Percentiles rank a stretch among this genome's conserved stretches.
Conservation (phyloP, 2,329 filamentous ascomycete genomes). For the Clathrospora elynae region DNA sequence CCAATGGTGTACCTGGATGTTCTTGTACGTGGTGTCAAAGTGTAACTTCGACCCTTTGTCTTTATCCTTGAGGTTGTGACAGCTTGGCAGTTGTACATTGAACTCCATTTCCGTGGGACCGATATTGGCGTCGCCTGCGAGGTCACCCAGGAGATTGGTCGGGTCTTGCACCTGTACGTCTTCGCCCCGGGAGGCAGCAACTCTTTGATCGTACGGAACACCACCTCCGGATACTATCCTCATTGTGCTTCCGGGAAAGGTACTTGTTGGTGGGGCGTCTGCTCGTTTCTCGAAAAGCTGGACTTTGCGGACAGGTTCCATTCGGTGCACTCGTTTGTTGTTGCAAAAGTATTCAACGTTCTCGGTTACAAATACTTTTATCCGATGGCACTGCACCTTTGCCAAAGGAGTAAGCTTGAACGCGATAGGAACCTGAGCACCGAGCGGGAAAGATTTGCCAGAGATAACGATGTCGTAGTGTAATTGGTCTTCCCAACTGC, state of each 20-base stretch:
- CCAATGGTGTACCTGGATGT: slow-evolving; percentile 94
- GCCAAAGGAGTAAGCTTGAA: slow-evolving; percentile 92
- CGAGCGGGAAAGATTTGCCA: slow-evolving; percentile 90
- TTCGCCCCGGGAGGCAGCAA: slow-evolving; percentile 61
- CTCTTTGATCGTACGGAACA: slow-evolving; percentile 66
- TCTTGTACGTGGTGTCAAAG: slow-evolving; percentile 91
- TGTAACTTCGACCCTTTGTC: slow-evolving; percentile 71
- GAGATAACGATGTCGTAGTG: slow-evolving; percentile 97
- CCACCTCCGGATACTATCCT: slow-evolving; percentile 81
- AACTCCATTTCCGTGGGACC: slow-evolving; percentile 94
- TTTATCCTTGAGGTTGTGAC: slow-evolving; percentile 77
- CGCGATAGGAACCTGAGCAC: slow-evolving; percentile 84
- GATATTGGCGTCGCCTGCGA: slow-evolving; percentile 74
- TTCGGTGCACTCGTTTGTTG: slow-evolving; percentile 81
- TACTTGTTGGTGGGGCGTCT: slow-evolving; percentile 73
- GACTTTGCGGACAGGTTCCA: slow-evolving; percentile 83
- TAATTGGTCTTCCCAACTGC: slow-evolving; percentile 93
- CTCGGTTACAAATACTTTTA: slow-evolving; percentile 90
- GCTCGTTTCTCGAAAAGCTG: slow-evolving; percentile 86
- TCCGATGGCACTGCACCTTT: slow-evolving; percentile 89
- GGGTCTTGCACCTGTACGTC: slow-evolving; percentile 59
- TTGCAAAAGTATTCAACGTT: slow-evolving; percentile 90
- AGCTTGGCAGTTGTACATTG: slow-evolving; percentile 88
- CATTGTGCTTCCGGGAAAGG: slow-evolving; percentile 76
- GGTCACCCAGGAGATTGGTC: slow-evolving; percentile 78